Conservation (phyloP, 1,284 basidiomycete genomes). For the Trichosporon sp. region DNA sequence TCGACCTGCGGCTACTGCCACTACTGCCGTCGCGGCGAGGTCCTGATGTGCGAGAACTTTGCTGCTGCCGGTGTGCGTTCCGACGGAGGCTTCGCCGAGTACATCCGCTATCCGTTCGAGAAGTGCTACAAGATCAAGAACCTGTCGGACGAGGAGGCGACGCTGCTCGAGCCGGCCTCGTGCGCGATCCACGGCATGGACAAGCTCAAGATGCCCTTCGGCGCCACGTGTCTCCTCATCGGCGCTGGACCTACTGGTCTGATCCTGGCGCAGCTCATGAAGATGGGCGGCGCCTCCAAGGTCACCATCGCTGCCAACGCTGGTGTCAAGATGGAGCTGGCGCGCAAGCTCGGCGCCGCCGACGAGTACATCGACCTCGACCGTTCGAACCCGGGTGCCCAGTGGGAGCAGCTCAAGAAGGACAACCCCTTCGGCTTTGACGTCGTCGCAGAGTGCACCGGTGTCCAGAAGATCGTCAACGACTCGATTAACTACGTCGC, state of each 20-base stretch:
- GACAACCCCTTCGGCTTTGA: slow-evolving; percentile 81
- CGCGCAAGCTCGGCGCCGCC: slow-evolving; percentile 64
- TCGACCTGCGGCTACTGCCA: slow-evolving; percentile 65
- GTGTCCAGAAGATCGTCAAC: slow-evolving; percentile 71
- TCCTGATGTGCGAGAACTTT: slow-evolving; percentile 70
- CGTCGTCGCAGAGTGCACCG: slow-evolving; percentile 81
- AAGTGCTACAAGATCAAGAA: slow-evolving; percentile 80
- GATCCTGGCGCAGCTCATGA: slow-evolving; percentile 77
- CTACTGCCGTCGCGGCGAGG: slow-evolving; percentile 72
- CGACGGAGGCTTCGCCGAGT: slow-evolving; percentile 81
- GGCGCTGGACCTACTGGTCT: slow-evolving; percentile 63
- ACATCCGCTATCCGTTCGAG: slow-evolving; percentile 61
- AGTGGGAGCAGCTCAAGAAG: slow-evolving; percentile 71
- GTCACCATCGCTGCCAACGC: slow-evolving; percentile 76
- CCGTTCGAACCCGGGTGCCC: slow-evolving; percentile 62
- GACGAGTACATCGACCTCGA: slow-evolving; percentile 81
- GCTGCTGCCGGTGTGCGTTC: slow-evolving; percentile 65
- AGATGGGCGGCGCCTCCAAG: slow-evolving; percentile 68
- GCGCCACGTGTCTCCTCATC: slow-evolving; percentile 68
- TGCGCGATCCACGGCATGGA: slow-evolving; percentile 85
- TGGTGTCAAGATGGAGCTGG: slow-evolving; percentile 77
- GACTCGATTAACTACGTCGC: slow-evolving; percentile 77
- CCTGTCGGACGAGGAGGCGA: slow-evolving; percentile 78
- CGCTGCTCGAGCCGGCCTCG: slow-evolving; percentile 78
- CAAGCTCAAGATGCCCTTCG: slow-evolving; percentile 69